phyloP scores from a whole-genome alignment of 2,329 filamentous ascomycete genomes.

The Chaetomium globosum region DNA sequence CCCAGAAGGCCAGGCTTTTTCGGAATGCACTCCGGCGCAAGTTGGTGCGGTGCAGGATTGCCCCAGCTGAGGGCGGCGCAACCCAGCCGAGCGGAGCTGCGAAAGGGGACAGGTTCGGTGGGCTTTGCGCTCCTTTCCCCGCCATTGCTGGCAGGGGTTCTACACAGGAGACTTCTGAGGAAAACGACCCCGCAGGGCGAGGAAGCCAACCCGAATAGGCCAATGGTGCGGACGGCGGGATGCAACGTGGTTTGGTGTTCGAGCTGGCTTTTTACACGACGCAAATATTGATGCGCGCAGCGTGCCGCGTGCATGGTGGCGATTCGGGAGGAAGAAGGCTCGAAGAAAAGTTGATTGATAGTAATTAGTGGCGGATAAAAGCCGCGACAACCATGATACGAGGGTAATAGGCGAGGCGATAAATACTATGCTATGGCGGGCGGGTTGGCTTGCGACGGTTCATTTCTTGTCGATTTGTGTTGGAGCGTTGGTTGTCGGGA shows the following conservation, averaged over 20 bases:
- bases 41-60: not conserved
- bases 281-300: not conserved
- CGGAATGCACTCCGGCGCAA: not conserved
- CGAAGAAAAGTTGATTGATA: not conserved
- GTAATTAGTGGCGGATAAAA: no score
- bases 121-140: not conserved
- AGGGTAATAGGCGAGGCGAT: not conserved
- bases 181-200: conserved; percentile 13
- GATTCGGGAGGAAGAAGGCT: not conserved
- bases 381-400: conserved; percentile 3
- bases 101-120: not conserved
- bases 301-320: no score
- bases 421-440: conserved; percentile 7
- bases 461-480: conserved; percentile 23
- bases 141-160: not conserved
- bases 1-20: not conserved
- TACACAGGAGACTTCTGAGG: not conserved
- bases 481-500: conserved; percentile 11
- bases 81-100: no score
- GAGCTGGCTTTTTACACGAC: no score
- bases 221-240: not conserved
- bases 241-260: no score
- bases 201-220: not conserved
- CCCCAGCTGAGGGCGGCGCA: conserved; percentile 1
- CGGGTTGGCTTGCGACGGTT: conserved; percentile 20